Base-by-base conservation (phyloP, 257 asterid genomes). In the Cruciata laevipes region DNA sequence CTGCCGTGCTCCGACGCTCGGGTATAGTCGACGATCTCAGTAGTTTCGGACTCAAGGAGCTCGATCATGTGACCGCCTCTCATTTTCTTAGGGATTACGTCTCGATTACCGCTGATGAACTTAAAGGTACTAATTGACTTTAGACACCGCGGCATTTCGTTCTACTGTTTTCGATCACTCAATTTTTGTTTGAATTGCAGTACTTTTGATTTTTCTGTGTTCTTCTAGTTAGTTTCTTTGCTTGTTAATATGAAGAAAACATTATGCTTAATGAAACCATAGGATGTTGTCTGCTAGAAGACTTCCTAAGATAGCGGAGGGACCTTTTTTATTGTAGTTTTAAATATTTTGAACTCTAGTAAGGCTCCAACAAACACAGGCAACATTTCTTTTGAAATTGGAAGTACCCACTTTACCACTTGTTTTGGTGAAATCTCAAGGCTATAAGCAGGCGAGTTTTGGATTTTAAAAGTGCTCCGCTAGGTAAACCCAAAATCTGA, bases 121-220 rank as follows among this genome's bases (percentile, higher is more conserved):
- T 85, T 57, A 74, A 57, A 76, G 90, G 90, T 80, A 53, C 47
- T 63, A 52, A 70, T 82, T 74, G 80, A 82, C 84, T 53, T 53
- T 6, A 16, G 17, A 40, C 49, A 7, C 53, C 52, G 52, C 13
- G 52, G n/a, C 2, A 44, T 44, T 44, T 44, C 52, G 5, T 16
- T 13, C 53, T 13, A 16, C 20, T 14, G 6, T 44, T 44, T 44
- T 44, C 53, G 20, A 6, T 35, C 9, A 35, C 40, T 6, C 40
- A 35, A 35, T 7, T 8, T 35, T 35, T 5, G 7, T 8, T 35
- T 35, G 6, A 5, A 8, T 5, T 5, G 47, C 25, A 16, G 18
- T 52, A 11, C 16, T 58, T 7, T 12, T 32, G 42, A 31, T n/a
- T 32, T 61, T 32, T 65, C 2, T 16, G 31, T 40, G 13, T 65